Percentiles rank a stretch among this genome's conserved stretches.
Evolutionary conservation across 257 asterid species (phyloP).

Genomic region (Cinchona pubescens): DNA sequence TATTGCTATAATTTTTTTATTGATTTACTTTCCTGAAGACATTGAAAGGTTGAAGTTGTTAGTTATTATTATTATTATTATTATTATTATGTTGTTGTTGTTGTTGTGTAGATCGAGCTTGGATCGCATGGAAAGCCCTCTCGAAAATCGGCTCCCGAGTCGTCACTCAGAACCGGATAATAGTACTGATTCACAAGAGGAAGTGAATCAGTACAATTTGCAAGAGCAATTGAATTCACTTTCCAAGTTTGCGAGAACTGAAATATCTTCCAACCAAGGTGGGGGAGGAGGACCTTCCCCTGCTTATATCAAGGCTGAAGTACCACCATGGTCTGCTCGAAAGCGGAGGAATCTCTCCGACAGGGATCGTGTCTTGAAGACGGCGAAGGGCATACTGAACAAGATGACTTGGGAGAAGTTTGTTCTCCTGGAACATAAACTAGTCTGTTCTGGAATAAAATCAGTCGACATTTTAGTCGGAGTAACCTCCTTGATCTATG

Average conservation of each 20-base stretch:
- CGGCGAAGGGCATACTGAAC: conserved; percentile 94
- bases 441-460: conserved; percentile 90
- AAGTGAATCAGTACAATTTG: conserved; percentile 23
- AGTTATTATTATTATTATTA: too few species aligned
- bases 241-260: conserved; percentile 47
- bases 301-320: conserved; percentile 76
- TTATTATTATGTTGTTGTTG: too few species aligned
- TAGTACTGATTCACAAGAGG: conserved; percentile 27
- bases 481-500: conserved; percentile 87
- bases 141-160: conserved; percentile 36
- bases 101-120: too few species aligned
- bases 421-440: conserved; percentile 83
- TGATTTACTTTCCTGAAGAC: too few species aligned
- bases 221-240: conserved; percentile 31
- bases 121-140: too few species aligned
- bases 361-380: conserved; percentile 71
- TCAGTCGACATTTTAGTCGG: conserved; percentile 91
- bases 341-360: conserved; percentile 86
- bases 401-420: conserved; percentile 97
- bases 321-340: conserved; percentile 90
- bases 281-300: conserved; percentile 53
- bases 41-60: too few species aligned
- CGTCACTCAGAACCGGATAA: conserved; percentile 61
- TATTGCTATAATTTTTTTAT: too few species aligned
- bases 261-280: conserved; percentile 50